Base-by-base conservation (phyloP, 2,329 filamentous ascomycete species). In the Sporothrix pseudoabietina region DNA sequence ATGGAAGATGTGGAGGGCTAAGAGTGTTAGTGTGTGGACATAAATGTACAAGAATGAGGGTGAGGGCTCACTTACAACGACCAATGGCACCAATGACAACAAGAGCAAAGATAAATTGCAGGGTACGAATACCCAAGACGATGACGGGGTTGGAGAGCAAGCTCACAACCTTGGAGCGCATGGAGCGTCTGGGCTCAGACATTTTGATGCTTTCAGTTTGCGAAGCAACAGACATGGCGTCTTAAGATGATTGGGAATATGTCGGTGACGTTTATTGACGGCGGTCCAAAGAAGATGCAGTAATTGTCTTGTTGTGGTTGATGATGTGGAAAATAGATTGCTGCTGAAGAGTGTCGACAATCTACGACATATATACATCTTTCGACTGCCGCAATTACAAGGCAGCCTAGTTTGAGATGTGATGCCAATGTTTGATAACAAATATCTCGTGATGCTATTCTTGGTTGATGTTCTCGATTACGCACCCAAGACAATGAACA, bases 61-160 rank as follows among this genome's bases (percentile, higher is more conserved):
- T 44, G 49, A 6, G n/a, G n/a, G n/a, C 8, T 55, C 19, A 65
- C 59, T 26, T 26, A 66, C 61, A 26, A n/a, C 22, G 39, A 30
- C 39, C 39, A 22, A 47, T 41, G 39, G 61, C 39, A 5, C 22
- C 39, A 8, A 47, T 19, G 39, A 47, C 61, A n/a, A 47, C 61
- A 44, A 66, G 9, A 14, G 61, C 61, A 16, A 66, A 66, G 39
- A 66, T 47, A 5, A 66, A 19, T 16, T 66, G 61, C 61, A 66
- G 61, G 0, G 59, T 12, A 0, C 61, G 61, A 3, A 66, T 12
- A 5, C n/a, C 35, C 22, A 66, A 9, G 39, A 30, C 6, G 39
- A 66, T 8, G 39, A 16, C 2, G 0, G 61, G 61, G 10, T 47
- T 26, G 22, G 41, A 26, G 22, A 26, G 7, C 8, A 47, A 30